Evolutionary conservation across 192 early-diverging fungal genomes (phyloP).

Genomic region (Helicostylum pulchrum): DNA sequence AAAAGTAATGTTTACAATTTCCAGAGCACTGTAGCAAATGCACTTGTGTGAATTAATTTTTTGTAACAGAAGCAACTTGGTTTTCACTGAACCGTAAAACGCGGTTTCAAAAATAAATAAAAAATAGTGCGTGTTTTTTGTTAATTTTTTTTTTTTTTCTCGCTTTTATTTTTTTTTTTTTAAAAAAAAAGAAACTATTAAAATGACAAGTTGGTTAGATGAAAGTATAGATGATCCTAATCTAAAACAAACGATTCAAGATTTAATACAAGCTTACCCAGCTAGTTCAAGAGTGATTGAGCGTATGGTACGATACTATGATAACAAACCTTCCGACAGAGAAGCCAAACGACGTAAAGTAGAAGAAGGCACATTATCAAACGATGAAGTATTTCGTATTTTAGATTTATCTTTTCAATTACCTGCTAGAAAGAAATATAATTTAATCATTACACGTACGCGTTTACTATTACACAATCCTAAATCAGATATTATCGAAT

Average conservation of each 20-base stretch:
- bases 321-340: neutral
- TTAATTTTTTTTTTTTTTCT: neutral
- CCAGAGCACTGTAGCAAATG: too few species aligned
- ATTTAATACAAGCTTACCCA: slow-evolving; percentile 3
- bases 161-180: neutral
- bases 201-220: slow-evolving; percentile 16
- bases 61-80: too few species aligned
- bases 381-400: neutral
- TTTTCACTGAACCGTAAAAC: too few species aligned
- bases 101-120: too few species aligned
- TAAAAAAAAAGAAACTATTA: neutral
- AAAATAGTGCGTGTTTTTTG: neutral
- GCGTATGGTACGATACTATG: slow-evolving; percentile 2
- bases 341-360: slow-evolving; percentile 2
- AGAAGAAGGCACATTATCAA: neutral
- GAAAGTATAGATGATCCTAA: slow-evolving; percentile 10
- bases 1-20: too few species aligned
- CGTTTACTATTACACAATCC: neutral
- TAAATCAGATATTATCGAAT: slow-evolving; percentile 4
- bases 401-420: slow-evolving; percentile 12
- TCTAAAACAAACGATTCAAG: slow-evolving; percentile 7
- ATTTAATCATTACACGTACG: neutral
- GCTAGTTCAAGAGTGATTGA: neutral
- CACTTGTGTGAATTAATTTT: too few species aligned
- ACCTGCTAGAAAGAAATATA: slow-evolving; percentile 8